Evolutionary conservation across 352 stramenopile species (phyloP).

Genomic region (Globisporangium polare): DNA sequence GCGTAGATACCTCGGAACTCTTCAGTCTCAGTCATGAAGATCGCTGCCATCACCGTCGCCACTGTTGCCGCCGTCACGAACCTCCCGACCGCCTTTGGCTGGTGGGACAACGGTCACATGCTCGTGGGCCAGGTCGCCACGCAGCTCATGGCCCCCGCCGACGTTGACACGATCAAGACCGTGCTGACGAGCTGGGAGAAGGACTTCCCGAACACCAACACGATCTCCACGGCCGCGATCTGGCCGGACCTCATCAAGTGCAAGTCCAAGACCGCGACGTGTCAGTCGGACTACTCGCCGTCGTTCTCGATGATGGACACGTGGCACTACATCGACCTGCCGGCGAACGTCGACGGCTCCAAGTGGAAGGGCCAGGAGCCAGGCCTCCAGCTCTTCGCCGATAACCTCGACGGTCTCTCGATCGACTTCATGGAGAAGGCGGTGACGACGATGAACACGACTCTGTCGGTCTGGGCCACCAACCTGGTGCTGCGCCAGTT

Average conservation of each 20-base stretch:
- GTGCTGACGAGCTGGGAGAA: constrained; percentile 41
- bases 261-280: constrained; percentile 30
- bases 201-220: constrained; percentile 55
- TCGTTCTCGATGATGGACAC: constrained; percentile 48
- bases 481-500: constrained; percentile 64
- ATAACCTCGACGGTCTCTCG: constrained; percentile 44
- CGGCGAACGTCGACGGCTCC: constrained; percentile 43
- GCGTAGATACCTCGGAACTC: constrained; percentile 2
- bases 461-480: constrained; percentile 55
- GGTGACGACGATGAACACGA: constrained; percentile 53
- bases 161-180: constrained; percentile 46
- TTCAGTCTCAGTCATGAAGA: constrained; percentile 26
- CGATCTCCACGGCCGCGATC: constrained; percentile 40
- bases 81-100: constrained; percentile 25
- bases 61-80: constrained; percentile 12
- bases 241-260: constrained; percentile 67
- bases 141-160: constrained; percentile 39
- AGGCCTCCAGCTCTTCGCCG: constrained; percentile 44
- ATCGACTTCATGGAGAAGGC: constrained; percentile 39
- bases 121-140: constrained; percentile 46
- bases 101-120: constrained; percentile 74
- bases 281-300: constrained; percentile 26
- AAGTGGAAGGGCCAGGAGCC: constrained; percentile 36
- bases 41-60: constrained; percentile 18
- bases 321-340: constrained; percentile 74